A percentile compares a stretch with the other conserved stretches of the same genome.
phyloP scores from a whole-genome alignment of 768 basidiomycete genomes.

The Brasilioporus rufonigricans region DNA sequence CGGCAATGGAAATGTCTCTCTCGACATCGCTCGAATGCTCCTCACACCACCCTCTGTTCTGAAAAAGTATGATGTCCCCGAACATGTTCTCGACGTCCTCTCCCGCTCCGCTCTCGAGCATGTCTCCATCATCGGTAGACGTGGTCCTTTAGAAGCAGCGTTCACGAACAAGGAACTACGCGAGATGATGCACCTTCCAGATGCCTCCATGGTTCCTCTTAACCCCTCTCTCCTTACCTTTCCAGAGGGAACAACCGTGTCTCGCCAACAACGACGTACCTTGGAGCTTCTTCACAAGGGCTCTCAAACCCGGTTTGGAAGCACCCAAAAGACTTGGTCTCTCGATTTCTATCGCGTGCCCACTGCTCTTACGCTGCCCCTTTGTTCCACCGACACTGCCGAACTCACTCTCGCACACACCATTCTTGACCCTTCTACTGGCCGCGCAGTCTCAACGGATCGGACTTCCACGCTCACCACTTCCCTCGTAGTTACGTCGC shows the following conservation, averaged over 20 bases:
- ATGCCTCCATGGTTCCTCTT: slow-evolving; percentile 67
- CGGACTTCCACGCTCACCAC: slow-evolving; percentile 53
- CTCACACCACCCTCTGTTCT: slow-evolving; percentile 67
- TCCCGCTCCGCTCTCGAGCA: slow-evolving; percentile 60
- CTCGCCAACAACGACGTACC: slow-evolving; percentile 65
- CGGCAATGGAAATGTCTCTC: slow-evolving; percentile 92
- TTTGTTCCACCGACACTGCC: slow-evolving; percentile 23
- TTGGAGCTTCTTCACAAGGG: slow-evolving; percentile 67
- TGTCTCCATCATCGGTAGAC: slow-evolving; percentile 79
- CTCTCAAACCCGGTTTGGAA: slow-evolving; percentile 48
- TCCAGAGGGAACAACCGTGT: slow-evolving; percentile 36
- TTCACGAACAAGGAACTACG: slow-evolving; percentile 93
- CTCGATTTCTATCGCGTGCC: slow-evolving; percentile 83
- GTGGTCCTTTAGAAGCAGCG: slow-evolving; percentile 86
- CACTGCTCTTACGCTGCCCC: slow-evolving; percentile 37
- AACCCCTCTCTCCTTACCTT: slow-evolving; percentile 41
- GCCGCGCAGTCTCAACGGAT: slow-evolving; percentile 54
- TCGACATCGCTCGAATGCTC: slow-evolving; percentile 90
- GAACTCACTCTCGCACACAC: slow-evolving; percentile 63
- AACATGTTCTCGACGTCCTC: slow-evolving; percentile 67
- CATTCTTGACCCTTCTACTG: slow-evolving; percentile 45
- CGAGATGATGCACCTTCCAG: slow-evolving; percentile 68
- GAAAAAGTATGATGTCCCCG: slow-evolving; percentile 73
- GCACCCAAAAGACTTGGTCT: slow-evolving; percentile 69
- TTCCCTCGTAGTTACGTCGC: slow-evolving; percentile 80